Base-by-base conservation (phyloP, 768 basidiomycete species). In the Boletus fagicola region DNA sequence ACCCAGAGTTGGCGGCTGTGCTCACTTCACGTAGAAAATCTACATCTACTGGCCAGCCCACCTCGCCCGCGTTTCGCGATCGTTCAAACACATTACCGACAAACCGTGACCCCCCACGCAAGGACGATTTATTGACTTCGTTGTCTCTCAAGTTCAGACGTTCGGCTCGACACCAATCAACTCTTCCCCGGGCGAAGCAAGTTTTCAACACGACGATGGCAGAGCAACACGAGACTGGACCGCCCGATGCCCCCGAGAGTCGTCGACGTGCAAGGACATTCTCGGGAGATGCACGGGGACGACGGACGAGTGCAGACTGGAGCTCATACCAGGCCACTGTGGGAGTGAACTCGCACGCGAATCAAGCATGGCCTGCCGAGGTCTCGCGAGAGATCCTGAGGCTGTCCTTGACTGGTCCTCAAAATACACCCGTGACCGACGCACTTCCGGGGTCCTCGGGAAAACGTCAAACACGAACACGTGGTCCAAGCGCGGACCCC, bases 241-340 rank as follows among this genome's bases (percentile, higher is more conserved):
- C 51, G 10, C 53, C 48, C 15, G 51, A 54, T 35, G 16, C 40
- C 22, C 51, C 57, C 20, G 40, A 35, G 1, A 40, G 51, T 22
- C 65, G 49, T 22, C 62, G 58, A 33, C 71, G 69, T 39, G 64
- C 71, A 0, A 62, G 71, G 53, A 65, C 67, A 10, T 40, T 63
- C 20, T 72, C 82, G 65, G 55, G 74, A 66, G 42, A 75, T 75
- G 71, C 68, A 51, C 69, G 68, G 31, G 66, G 56, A 16, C 74
- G 84, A 63, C 76, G 83, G 45, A 71, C 73, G 45, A 86, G 84
- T 62, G 83, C 85, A 28, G 83, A 85, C 50, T 84, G 81, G 73
- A 83, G 76, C 48, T 76, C 83, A 18, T 66, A 75, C 52, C 79
- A 80, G 62, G 84, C 80, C 36, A 71, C 65, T 11, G 74, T 65